Evolutionary conservation across 345 rosid species (phyloP).

Genomic region (Lumnitzera littorea): DNA sequence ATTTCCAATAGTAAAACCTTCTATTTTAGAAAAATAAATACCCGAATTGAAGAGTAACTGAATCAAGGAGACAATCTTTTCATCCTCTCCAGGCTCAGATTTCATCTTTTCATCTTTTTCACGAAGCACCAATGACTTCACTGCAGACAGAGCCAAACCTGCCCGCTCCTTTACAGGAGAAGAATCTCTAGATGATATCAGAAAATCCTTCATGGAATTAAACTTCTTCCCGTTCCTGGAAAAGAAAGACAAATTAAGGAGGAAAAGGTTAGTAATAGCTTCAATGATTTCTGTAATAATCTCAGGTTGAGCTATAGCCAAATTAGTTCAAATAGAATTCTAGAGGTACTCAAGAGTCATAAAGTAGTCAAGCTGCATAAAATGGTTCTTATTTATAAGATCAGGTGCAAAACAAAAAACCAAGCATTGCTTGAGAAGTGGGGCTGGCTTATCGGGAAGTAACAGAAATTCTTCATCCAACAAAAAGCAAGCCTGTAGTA

Average conservation of each 20-base stretch:
- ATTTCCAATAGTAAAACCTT: background rate
- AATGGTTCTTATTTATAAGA: too few species aligned
- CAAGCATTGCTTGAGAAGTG: too few species aligned
- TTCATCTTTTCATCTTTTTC: conserved; percentile 71
- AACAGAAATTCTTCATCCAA: too few species aligned
- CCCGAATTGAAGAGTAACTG: conserved; percentile 58
- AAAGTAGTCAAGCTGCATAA: too few species aligned
- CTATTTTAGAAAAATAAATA: conserved; percentile 18
- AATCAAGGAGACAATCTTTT: conserved; percentile 49
- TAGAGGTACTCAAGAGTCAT: too few species aligned
- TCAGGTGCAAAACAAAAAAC: background rate
- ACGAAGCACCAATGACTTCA: conserved; percentile 84
- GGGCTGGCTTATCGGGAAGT: too few species aligned
- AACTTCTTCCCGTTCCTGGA: conserved; percentile 62
- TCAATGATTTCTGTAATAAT: background rate
- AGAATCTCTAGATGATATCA: conserved; percentile 60
- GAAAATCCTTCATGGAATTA: conserved; percentile 73
- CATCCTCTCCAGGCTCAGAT: conserved; percentile 58
- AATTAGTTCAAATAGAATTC: background rate
- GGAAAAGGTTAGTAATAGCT: background rate
- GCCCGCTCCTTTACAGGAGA: conserved; percentile 81
- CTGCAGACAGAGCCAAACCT: conserved; percentile 77
- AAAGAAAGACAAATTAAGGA: background rate
- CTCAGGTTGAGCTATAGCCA: background rate
- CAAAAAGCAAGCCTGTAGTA: background rate